Evolutionary conservation across 768 basidiomycete genomes (phyloP).

Genomic region (Naganishia vaughanmartiniae): DNA sequence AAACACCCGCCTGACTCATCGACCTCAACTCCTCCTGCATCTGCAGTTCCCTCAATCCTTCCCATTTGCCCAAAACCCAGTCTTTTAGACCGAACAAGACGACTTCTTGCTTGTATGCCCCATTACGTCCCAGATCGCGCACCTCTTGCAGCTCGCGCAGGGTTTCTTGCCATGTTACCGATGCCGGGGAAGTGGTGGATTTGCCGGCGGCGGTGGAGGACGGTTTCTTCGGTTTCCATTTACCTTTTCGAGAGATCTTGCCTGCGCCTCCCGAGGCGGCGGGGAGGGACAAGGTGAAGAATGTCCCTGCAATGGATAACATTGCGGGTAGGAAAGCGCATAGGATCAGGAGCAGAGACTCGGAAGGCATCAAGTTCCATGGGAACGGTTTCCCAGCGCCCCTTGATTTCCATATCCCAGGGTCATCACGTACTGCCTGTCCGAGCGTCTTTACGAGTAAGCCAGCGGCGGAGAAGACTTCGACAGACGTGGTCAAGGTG

Average conservation of each 20-base stretch:
- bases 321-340: slow-evolving; percentile 32
- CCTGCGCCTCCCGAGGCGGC: neutral
- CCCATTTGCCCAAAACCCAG: slow-evolving; percentile 80
- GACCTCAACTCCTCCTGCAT: slow-evolving; percentile 29
- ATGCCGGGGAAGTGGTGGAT: slow-evolving; percentile 30
- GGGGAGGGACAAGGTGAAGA: slow-evolving; percentile 26
- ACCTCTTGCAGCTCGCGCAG: slow-evolving; percentile 52
- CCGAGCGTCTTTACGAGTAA: slow-evolving; percentile 20
- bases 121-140: slow-evolving; percentile 70
- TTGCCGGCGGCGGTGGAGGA: slow-evolving; percentile 30
- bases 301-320: slow-evolving; percentile 21
- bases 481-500: slow-evolving; percentile 16
- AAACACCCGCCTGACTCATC: slow-evolving; percentile 12
- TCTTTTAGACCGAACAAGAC: slow-evolving; percentile 76
- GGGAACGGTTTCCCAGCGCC: neutral
- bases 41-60: slow-evolving; percentile 62
- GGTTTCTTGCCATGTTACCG: slow-evolving; percentile 61
- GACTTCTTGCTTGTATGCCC: slow-evolving; percentile 73
- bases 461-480: slow-evolving; percentile 24
- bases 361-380: slow-evolving; percentile 52
- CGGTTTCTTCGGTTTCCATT: slow-evolving; percentile 19
- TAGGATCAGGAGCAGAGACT: slow-evolving; percentile 32
- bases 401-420: neutral
- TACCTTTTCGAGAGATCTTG: slow-evolving; percentile 40
- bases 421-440: slow-evolving; percentile 15